phyloP scores from a whole-genome alignment of 1,284 basidiomycete genomes.

The Volvariella volvacea region DNA sequence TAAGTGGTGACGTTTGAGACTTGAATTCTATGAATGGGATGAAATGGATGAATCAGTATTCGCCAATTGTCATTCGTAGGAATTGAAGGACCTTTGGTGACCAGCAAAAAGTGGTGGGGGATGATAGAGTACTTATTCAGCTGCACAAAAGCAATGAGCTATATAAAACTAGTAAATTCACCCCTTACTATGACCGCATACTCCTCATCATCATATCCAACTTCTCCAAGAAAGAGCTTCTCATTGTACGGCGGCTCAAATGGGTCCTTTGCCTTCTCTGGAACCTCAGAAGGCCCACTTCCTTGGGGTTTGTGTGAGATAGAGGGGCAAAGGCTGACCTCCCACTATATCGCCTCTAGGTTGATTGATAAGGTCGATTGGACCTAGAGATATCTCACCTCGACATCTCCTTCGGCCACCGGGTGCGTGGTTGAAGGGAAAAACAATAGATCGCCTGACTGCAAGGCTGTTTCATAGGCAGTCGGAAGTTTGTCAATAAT shows the following conservation, averaged over 20 bases:
- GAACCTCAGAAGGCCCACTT: constrained; percentile 18
- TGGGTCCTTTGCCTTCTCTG: constrained; percentile 42
- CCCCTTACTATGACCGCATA: constrained; percentile 69
- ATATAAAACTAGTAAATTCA: background rate
- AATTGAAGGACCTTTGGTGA: constrained; percentile 59
- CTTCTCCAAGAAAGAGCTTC: constrained; percentile 66
- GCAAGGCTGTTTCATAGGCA: constrained; percentile 53
- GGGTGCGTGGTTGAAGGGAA: constrained; percentile 64
- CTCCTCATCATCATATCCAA: constrained; percentile 53
- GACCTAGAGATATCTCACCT: constrained; percentile 38
- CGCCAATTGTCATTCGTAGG: background rate
- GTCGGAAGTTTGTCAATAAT: constrained; percentile 55
- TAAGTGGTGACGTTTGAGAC: constrained; percentile 72
- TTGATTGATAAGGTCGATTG: background rate
- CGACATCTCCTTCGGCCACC: constrained; percentile 52
- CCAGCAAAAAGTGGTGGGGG: constrained; percentile 74
- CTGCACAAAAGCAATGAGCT: constrained; percentile 27
- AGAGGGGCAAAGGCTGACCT: constrained; percentile 77
- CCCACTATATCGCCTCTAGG: constrained; percentile 46
- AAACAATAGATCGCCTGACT: constrained; percentile 69
- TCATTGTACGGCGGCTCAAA: constrained; percentile 78
- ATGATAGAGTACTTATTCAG: constrained; percentile 84
- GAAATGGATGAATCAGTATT: no score
- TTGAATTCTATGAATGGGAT: constrained; percentile 63
- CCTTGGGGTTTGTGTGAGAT: constrained; percentile 62